These are phyloP conservation scores for Dalbergia cochinchinensis DNA, from an alignment of 306 rosid species.

Conservation along the genomic window DNA sequence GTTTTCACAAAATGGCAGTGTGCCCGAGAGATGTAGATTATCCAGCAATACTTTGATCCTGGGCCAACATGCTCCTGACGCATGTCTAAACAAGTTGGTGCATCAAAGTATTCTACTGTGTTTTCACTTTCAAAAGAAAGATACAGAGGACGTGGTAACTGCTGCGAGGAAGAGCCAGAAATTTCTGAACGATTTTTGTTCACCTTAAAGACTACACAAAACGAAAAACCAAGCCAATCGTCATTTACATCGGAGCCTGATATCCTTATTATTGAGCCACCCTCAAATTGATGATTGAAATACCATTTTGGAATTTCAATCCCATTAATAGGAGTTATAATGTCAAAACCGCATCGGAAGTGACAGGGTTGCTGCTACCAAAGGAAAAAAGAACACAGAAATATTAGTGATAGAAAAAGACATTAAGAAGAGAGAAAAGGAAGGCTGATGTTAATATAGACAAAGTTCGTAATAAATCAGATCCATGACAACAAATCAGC, in stretches of 20 bases:
- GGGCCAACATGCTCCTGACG: no score
- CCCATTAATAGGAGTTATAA: neutral
- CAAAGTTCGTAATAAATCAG: no score
- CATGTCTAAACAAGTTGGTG: neutral
- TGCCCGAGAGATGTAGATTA: constrained; percentile 14
- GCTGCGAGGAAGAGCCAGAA: neutral
- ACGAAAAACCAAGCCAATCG: constrained; percentile 33
- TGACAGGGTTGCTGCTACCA: constrained; percentile 28
- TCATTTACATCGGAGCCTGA: neutral
- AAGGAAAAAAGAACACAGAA: neutral
- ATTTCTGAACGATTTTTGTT: neutral
- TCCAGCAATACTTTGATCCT: neutral
- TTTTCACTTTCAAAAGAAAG: constrained; percentile 41
- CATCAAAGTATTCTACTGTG: neutral
- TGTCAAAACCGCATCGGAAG: constrained; percentile 40
- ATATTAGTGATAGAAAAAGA: neutral
- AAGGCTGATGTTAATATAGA: no score
- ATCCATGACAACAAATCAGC: no score
- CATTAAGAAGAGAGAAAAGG: neutral
- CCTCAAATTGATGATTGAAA: neutral
- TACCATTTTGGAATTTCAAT: neutral
- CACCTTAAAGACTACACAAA: neutral
- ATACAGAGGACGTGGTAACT: neutral
- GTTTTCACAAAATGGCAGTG: constrained; percentile 35
- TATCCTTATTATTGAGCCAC: neutral